Percentiles rank a stretch among this genome's conserved stretches.
Evolutionary conservation across 768 basidiomycete genomes (phyloP).

Genomic region (Xanthoconium stramineum): DNA sequence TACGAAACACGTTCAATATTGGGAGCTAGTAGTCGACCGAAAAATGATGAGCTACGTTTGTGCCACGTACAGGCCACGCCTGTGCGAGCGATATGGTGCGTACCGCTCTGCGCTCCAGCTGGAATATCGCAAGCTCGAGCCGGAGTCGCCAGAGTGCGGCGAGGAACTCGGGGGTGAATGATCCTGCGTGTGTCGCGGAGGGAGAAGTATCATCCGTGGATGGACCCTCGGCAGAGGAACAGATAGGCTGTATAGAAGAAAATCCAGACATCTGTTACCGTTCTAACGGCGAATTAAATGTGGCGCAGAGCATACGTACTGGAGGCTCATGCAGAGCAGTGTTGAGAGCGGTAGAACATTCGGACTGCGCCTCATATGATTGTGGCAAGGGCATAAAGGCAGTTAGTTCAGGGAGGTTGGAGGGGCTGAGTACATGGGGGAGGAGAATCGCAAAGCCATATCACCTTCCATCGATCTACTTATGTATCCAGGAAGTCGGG

Average conservation of each 20-base stretch:
- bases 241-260: background rate
- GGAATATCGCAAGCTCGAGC: slow-evolving; percentile 19
- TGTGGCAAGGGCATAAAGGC: slow-evolving; percentile 3
- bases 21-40: slow-evolving; percentile 12
- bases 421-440: background rate
- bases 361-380: background rate
- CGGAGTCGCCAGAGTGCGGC: slow-evolving; percentile 16
- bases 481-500: slow-evolving; percentile 10
- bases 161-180: slow-evolving; percentile 9
- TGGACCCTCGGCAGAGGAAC: background rate
- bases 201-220: background rate
- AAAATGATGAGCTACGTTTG: slow-evolving; percentile 1
- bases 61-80: background rate
- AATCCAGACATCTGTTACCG: background rate
- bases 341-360: background rate
- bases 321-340: background rate
- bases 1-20: slow-evolving; percentile 18
- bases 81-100: background rate
- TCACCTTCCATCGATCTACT: slow-evolving; percentile 10
- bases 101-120: slow-evolving; percentile 23
- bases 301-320: slow-evolving; percentile 1
- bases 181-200: background rate
- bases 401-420: background rate
- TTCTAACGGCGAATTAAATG: background rate
- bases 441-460: background rate